Evolutionary conservation across 2,329 filamentous ascomycete species (phyloP), one percentile per base, ranked within the genome.

Genomic region (Pseudogymnoascus pannorum): DNA sequence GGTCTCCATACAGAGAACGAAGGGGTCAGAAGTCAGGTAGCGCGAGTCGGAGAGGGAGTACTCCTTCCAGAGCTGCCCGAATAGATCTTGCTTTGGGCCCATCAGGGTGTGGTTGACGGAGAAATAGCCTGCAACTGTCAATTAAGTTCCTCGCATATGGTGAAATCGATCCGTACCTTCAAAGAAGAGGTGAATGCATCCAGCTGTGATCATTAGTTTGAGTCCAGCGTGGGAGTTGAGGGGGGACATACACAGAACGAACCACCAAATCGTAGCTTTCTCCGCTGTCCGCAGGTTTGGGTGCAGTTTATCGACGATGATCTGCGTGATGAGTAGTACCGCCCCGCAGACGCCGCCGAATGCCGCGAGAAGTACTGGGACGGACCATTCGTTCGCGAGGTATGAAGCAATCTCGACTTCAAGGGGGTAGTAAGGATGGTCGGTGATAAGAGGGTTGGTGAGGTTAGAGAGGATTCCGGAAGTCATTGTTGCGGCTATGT

Each of bases 341-440:
- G 73, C 74, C 0, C 76, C 73, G 68, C 82, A 85, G 20, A 81
- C 81, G 4, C 76, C 75, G 9, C 79, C 78, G 68, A 92, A 91
- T 60, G 78, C 77, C 36, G 74, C 72, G 9, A 91, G 78, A 5
- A 92, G 79, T 4, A 79, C 75, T 0, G 80, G 70, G 4, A 88
- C 80, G 54, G 80, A 77, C 69, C 81, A 79, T 63, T 85, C 81
- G 71, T 92, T 92, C 67, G 85, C 81, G 44, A 84, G 75, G 73
- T 89, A 92, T 63, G 78, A 81, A 2, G 79, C 74, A 62, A 93
- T 82, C 16, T 78, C 75, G 36, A 84, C 80, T 60, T 84, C 81
- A 20, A 86, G 70, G 4, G 89, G 89, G 69, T 88, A 91, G 75
- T 89, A 92, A 0, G 88, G 87, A 71, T 92, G 87, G 57, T 64